Evolutionary conservation across 2,329 filamentous ascomycete genomes (phyloP).

Genomic region (Aspergillus niger): DNA sequence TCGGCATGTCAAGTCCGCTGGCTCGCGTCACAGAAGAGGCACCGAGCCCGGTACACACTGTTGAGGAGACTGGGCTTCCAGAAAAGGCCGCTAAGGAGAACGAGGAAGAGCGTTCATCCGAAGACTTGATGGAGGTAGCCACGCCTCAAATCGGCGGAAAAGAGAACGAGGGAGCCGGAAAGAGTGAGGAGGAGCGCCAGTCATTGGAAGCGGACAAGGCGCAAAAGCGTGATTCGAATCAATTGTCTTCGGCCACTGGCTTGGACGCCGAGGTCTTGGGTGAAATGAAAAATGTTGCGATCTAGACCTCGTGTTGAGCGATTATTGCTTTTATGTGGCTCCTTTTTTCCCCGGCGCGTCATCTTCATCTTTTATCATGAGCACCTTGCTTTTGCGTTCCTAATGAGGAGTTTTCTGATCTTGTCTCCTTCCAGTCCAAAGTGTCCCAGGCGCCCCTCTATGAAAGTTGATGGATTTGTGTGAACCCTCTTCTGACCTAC

Average conservation of each 20-base stretch:
- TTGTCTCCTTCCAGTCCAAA: constrained; percentile 14
- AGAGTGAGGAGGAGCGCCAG: constrained; percentile 26
- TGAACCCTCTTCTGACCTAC: constrained; percentile 26
- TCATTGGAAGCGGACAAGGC: constrained; percentile 33
- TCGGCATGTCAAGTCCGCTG: constrained; percentile 48
- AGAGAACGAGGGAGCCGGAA: constrained; percentile 32
- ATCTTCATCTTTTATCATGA: constrained; percentile 15
- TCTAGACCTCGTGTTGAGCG: constrained; percentile 32
- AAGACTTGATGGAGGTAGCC: constrained; percentile 45
- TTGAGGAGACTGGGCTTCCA: constrained; percentile 36
- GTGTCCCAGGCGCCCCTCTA: constrained; percentile 27
- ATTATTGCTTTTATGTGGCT: constrained; percentile 12
- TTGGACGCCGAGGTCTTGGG: constrained; percentile 45
- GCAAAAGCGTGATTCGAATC: constrained; percentile 32
- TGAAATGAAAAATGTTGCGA: constrained; percentile 52
- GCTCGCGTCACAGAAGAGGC: constrained; percentile 51
- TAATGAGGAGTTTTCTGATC: constrained; percentile 8
- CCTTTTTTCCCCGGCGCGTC: constrained; percentile 12
- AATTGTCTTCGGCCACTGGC: constrained; percentile 28
- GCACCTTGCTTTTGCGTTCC: constrained; percentile 12
- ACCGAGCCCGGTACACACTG: constrained; percentile 38
- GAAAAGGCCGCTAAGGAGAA: constrained; percentile 34
- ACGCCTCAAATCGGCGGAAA: constrained; percentile 41
- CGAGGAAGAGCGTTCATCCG: constrained; percentile 32
- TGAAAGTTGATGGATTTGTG: constrained; percentile 28